Evolutionary conservation across 257 asterid species (phyloP).

Genomic region (Osmanthus fragrans): DNA sequence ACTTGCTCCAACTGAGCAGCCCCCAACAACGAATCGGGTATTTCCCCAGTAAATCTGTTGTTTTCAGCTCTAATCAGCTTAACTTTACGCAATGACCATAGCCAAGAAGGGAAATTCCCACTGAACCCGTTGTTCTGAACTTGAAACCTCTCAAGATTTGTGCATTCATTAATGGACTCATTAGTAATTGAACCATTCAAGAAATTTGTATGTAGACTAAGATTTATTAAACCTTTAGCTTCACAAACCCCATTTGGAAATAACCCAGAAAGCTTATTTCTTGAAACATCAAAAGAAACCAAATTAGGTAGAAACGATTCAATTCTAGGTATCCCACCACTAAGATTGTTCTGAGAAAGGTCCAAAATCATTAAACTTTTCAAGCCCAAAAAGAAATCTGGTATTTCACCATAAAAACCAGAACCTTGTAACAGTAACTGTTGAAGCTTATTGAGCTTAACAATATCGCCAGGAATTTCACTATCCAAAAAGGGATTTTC

Average conservation of each 20-base stretch:
- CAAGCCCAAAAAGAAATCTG: slow-evolving; percentile 55
- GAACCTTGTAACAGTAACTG: slow-evolving; percentile 66
- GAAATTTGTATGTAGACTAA: slow-evolving; percentile 61
- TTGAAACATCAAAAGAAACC: slow-evolving; percentile 78
- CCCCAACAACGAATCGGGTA: slow-evolving; percentile 67
- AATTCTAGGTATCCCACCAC: slow-evolving; percentile 54
- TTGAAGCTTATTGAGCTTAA: slow-evolving; percentile 53
- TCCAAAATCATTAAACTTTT: slow-evolving; percentile 54
- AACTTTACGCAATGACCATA: slow-evolving; percentile 73
- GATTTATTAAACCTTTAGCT: slow-evolving; percentile 50
- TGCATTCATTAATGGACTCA: slow-evolving; percentile 47
- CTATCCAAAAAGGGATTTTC: slow-evolving; percentile 70
- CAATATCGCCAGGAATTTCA: slow-evolving; percentile 62
- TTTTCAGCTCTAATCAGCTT: slow-evolving; percentile 83
- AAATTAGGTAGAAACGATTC: slow-evolving; percentile 55
- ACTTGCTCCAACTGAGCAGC: slow-evolving; percentile 83
- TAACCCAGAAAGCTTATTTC: slow-evolving; percentile 64
- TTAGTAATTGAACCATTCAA: slow-evolving; percentile 61
- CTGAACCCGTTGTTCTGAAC: slow-evolving; percentile 75
- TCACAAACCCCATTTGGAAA: slow-evolving; percentile 67
- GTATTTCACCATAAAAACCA: slow-evolving; percentile 69
- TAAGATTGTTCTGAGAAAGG: slow-evolving; percentile 67
- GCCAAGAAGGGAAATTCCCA: slow-evolving; percentile 62
- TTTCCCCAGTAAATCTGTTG: slow-evolving; percentile 71
- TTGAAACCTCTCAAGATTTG: slow-evolving; percentile 73